Percentiles rank a stretch among this genome's conserved stretches.
phyloP scores from a whole-genome alignment of 2,329 filamentous ascomycete species.

The Trichoderma sp. region DNA sequence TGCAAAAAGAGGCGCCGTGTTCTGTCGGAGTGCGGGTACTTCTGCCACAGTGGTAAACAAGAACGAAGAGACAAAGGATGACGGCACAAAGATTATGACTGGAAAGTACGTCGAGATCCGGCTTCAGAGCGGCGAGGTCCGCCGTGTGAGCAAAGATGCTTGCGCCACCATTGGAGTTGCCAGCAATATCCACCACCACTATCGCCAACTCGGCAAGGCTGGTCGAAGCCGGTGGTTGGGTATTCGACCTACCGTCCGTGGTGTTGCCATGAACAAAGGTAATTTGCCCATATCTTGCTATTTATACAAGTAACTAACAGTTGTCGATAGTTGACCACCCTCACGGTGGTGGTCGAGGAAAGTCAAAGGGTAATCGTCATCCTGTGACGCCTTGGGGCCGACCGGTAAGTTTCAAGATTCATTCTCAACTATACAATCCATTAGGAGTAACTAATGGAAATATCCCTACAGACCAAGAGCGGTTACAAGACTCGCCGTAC shows the following conservation, averaged over 20 bases:
- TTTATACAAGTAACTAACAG: background rate
- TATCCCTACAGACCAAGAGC: slow-evolving; percentile 62
- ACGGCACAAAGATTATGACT: slow-evolving; percentile 60
- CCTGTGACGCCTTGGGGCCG: slow-evolving; percentile 96
- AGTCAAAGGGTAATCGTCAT: slow-evolving; percentile 96
- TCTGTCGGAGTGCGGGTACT: slow-evolving; percentile 93
- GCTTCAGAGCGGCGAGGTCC: slow-evolving; percentile 88
- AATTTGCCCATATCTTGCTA: slow-evolving; percentile 32
- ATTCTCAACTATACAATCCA: background rate
- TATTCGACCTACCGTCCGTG: slow-evolving; percentile 91
- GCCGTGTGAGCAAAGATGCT: slow-evolving; percentile 85
- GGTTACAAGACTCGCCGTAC: slow-evolving; percentile 90
- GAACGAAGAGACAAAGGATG: slow-evolving; percentile 68
- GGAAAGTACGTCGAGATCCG: slow-evolving; percentile 79
- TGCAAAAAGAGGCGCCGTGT: slow-evolving; percentile 72
- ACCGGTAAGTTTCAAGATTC: slow-evolving; percentile 63
- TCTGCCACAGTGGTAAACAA: slow-evolving; percentile 87
- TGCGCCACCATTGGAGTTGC: slow-evolving; percentile 92
- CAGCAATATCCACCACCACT: slow-evolving; percentile 90
- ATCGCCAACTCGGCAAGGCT: slow-evolving; percentile 89
- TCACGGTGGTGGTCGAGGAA: slow-evolving; percentile 97
- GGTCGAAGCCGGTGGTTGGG: slow-evolving; percentile 91
- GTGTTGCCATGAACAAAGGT: slow-evolving; percentile 98
- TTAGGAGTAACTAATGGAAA: background rate
- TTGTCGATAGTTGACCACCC: slow-evolving; percentile 74